Evolutionary conservation across 768 basidiomycete genomes (phyloP).

Genomic region (Podaxis rugospora): DNA sequence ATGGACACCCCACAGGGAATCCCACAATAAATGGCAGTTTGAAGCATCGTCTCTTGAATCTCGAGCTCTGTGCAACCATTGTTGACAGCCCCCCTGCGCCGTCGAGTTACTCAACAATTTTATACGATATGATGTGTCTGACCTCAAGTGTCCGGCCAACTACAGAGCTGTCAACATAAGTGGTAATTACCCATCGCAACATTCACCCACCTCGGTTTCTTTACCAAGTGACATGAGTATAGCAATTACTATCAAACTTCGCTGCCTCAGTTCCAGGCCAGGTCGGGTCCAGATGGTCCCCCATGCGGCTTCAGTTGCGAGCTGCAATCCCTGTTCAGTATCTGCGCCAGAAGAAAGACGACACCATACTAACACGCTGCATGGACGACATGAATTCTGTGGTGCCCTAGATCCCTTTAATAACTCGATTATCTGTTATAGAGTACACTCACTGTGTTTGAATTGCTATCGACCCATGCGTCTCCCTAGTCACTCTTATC

Average conservation of each 20-base stretch:
- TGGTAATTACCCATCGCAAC: not conserved
- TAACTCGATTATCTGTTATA: not conserved
- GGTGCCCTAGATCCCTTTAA: constrained; percentile 20
- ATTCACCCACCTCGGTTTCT: constrained; percentile 33
- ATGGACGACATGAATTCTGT: constrained; percentile 45
- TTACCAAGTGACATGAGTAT: constrained; percentile 39
- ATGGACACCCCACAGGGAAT: constrained; percentile 39
- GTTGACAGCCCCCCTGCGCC: constrained; percentile 34
- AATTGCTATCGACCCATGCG: constrained; percentile 38
- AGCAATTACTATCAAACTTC: constrained; percentile 41
- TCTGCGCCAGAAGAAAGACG: constrained; percentile 2
- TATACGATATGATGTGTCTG: not conserved
- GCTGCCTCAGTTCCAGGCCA: constrained; percentile 40
- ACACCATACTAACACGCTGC: constrained; percentile 32
- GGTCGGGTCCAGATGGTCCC: constrained; percentile 45
- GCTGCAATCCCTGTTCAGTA: not conserved
- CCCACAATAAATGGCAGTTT: constrained; percentile 37
- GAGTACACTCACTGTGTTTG: constrained; percentile 25
- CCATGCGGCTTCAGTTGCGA: constrained; percentile 29
- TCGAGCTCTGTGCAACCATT: constrained; percentile 41
- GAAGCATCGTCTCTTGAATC: constrained; percentile 39
- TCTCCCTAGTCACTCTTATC: constrained; percentile 29
- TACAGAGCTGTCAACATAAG: not conserved
- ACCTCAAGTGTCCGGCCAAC: constrained; percentile 10
- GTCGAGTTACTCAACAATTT: not conserved